Conservation (phyloP, 2,329 filamentous ascomycete species). For the Orbilia brochopaga region DNA sequence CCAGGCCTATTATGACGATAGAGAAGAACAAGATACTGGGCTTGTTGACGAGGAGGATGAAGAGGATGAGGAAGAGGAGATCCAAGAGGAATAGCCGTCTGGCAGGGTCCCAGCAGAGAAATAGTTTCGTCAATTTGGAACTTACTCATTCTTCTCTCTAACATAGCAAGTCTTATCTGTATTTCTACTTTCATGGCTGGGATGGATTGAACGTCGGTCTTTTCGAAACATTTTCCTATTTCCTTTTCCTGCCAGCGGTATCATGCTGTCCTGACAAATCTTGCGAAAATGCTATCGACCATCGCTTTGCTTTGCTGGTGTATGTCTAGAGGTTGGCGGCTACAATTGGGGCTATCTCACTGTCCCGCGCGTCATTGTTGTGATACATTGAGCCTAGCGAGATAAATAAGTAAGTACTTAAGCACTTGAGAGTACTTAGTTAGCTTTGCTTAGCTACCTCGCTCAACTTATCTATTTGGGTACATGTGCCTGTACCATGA, state of each 20-base stretch:
- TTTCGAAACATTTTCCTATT: not conserved
- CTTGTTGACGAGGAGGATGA: slow-evolving; percentile 53
- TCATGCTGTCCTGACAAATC: not conserved
- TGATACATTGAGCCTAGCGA: too few species aligned
- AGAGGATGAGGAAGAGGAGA: slow-evolving; percentile 53
- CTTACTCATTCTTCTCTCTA: not conserved
- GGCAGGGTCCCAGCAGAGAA: not conserved
- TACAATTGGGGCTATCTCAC: too few species aligned
- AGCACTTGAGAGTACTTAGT: not conserved
- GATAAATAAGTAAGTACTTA: too few species aligned
- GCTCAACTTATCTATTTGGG: not conserved
- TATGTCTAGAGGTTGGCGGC: too few species aligned
- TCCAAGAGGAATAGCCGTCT: slow-evolving; percentile 49
- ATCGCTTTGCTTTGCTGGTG: too few species aligned
- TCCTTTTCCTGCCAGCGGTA: not conserved
- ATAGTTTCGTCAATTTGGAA: not conserved
- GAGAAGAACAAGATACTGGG: slow-evolving; percentile 51
- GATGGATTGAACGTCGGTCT: not conserved
- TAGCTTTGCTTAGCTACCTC: not conserved
- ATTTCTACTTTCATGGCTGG: not conserved
- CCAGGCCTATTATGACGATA: slow-evolving; percentile 52
- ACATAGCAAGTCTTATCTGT: not conserved
- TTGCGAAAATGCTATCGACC: too few species aligned
- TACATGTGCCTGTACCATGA: not conserved
- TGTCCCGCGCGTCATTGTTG: too few species aligned